A percentile compares a stretch with the other conserved stretches of the same genome.
Evolutionary conservation across 768 basidiomycete species (phyloP).

Genomic region (Leccinum rimulosum): DNA sequence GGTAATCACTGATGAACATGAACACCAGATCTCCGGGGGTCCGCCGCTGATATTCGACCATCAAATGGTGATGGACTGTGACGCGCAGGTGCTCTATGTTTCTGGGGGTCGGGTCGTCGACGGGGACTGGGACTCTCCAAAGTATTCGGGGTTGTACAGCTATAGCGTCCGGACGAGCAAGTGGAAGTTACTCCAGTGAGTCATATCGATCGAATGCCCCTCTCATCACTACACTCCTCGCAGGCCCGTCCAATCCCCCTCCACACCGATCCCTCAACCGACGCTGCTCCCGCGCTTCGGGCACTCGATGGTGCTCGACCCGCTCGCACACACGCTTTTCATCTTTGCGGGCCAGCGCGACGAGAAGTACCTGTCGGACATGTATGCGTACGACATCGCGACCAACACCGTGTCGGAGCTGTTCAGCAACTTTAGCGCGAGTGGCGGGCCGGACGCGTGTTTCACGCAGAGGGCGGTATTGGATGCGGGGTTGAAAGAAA

Average conservation of each 20-base stretch:
- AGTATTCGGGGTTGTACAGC: constrained; percentile 71
- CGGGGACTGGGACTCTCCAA: constrained; percentile 54
- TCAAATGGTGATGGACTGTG: constrained; percentile 75
- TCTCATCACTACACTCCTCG: background rate
- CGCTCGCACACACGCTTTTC: constrained; percentile 53
- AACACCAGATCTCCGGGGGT: constrained; percentile 54
- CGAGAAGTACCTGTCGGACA: constrained; percentile 67
- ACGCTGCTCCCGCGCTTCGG: constrained; percentile 63
- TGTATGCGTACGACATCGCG: constrained; percentile 69
- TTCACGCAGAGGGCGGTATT: constrained; percentile 76
- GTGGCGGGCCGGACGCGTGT: constrained; percentile 67
- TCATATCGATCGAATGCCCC: background rate
- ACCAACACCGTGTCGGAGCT: constrained; percentile 58
- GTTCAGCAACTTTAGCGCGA: constrained; percentile 56
- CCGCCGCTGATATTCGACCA: constrained; percentile 78
- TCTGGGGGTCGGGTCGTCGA: constrained; percentile 75
- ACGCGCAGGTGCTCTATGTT: constrained; percentile 68
- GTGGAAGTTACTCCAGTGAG: constrained; percentile 71
- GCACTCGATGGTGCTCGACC: constrained; percentile 81
- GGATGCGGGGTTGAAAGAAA: constrained; percentile 58
- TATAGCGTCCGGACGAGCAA: constrained; percentile 63
- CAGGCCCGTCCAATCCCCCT: constrained; percentile 22
- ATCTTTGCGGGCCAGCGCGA: constrained; percentile 75
- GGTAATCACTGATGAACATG: background rate
- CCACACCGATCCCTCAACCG: constrained; percentile 30